Evolutionary conservation across 345 rosid species (phyloP), one percentile per base, ranked within the genome.

Genomic region (Gossypium sturtianum): DNA sequence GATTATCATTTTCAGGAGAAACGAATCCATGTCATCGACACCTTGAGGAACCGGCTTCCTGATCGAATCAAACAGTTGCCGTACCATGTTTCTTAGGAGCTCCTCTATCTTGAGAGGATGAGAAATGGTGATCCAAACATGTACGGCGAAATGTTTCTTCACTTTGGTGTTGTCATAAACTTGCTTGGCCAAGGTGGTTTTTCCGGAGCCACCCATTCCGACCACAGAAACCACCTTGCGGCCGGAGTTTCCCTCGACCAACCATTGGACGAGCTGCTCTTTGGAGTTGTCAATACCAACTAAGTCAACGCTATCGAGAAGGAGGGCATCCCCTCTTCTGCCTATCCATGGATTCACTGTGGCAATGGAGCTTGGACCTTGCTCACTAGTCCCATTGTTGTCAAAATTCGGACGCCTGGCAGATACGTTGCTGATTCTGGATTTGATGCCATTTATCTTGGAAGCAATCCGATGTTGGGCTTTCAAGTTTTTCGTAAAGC

Each of bases 141-240:
- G 72, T 11, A 53, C 48, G 17, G 44, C 44, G 12, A 84, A 81
- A 29, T 59, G 71, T 51, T 72, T 58, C 74, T 65, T 72, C 57
- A 79, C 78, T 0, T 9, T 7, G 12, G 74, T 43, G 17, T 67
- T 49, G 8, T 84, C 84, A 47, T 71, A 83, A 25, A 76, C 82
- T 61, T 76, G 75, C 71, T 77, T 76, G 19, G 62, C 81, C 20
- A 83, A 34, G 49, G 86, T 83, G 2, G 84, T 83, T 61, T 83
- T 83, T 7, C 86, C 86, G 0, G 82, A 51, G 10, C 86, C 86
- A 43, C 86, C 84, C 80, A 81, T 78, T 0, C 86, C 82, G 11
- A 76, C 77, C 48, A 81, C 69, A 0, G 86, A 76, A n/a, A 81
- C 43, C 22, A 73, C 81, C 7, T 66, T 64, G 17, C 45, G 56